phyloP scores from a whole-genome alignment of 345 rosid species.

The Microcos paniculata region DNA sequence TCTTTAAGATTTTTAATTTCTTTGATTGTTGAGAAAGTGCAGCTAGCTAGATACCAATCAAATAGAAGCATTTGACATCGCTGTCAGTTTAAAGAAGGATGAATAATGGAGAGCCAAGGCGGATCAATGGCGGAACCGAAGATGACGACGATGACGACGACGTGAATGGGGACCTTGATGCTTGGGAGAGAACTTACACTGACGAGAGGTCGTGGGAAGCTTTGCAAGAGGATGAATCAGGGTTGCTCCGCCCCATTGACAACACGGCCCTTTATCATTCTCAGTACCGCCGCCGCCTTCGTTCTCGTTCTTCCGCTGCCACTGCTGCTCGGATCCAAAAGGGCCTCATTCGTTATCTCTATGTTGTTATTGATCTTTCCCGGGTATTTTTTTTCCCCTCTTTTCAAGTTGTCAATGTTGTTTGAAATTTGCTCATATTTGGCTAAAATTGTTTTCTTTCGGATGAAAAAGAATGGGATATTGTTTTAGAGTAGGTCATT shows the following conservation, averaged over 20 bases:
- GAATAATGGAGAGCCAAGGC: constrained; percentile 46
- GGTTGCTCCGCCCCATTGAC: constrained; percentile 73
- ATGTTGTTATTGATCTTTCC: constrained; percentile 80
- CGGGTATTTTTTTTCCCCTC: constrained; percentile 37
- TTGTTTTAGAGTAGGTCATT: neutral
- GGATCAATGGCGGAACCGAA: constrained; percentile 42
- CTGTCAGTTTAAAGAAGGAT: constrained; percentile 17
- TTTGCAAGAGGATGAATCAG: constrained; percentile 91
- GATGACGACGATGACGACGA: constrained; percentile 71
- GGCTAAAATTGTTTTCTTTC: neutral
- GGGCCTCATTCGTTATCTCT: constrained; percentile 91
- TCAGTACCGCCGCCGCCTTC: constrained; percentile 45
- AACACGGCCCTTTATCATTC: constrained; percentile 64
- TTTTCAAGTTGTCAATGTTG: neutral
- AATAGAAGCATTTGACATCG: neutral
- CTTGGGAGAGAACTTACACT: constrained; percentile 76
- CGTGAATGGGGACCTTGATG: constrained; percentile 51
- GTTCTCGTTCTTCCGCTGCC: constrained; percentile 54
- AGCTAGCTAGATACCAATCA: neutral
- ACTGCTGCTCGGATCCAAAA: constrained; percentile 76
- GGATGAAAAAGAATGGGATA: too few species aligned
- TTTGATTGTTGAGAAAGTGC: neutral
- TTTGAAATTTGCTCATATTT: neutral
- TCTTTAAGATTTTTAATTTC: neutral
- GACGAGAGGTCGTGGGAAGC: constrained; percentile 91